Percentiles rank a stretch among this genome's conserved stretches.
Conservation (phyloP, 768 basidiomycete species). For the Amylocystis lapponica region DNA sequence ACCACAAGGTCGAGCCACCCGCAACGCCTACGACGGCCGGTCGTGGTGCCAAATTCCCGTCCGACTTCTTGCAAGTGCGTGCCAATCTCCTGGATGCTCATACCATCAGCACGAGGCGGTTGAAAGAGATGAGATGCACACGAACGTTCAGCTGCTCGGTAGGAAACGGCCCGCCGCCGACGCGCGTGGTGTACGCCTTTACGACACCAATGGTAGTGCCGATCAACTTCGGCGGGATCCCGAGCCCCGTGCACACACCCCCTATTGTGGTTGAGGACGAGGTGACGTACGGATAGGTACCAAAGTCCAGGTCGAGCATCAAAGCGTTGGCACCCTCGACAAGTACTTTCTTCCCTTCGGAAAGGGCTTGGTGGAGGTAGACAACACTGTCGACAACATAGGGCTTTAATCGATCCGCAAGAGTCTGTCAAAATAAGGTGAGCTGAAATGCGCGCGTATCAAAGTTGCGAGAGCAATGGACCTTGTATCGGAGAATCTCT, state of each 20-base stretch:
- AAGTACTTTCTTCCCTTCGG: constrained; percentile 71
- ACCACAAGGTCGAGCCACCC: constrained; percentile 98
- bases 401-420: constrained; percentile 81
- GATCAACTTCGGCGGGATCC: constrained; percentile 85
- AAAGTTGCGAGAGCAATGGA: constrained; percentile 21
- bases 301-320: constrained; percentile 97
- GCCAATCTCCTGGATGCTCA: constrained; percentile 57
- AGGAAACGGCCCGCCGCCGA: constrained; percentile 98
- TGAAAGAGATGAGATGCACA: constrained; percentile 6
- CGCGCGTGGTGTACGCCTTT: constrained; percentile 97
- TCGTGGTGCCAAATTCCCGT: constrained; percentile 86
- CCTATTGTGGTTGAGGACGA: constrained; percentile 92
- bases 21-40: constrained; percentile 87
- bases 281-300: constrained; percentile 97
- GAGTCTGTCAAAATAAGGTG: constrained; percentile 40
- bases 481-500: constrained; percentile 92
- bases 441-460: background rate
- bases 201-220: constrained; percentile 89
- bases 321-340: constrained; percentile 98
- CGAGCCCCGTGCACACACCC: constrained; percentile 96
- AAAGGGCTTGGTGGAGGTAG: constrained; percentile 78
- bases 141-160: constrained; percentile 88
- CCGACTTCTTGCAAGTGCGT: constrained; percentile 91
- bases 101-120: background rate
- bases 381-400: constrained; percentile 86